Evolutionary conservation across 129 eudicot species (phyloP), one percentile per base, ranked within the genome.

Genomic region (Tagetes erecta): DNA sequence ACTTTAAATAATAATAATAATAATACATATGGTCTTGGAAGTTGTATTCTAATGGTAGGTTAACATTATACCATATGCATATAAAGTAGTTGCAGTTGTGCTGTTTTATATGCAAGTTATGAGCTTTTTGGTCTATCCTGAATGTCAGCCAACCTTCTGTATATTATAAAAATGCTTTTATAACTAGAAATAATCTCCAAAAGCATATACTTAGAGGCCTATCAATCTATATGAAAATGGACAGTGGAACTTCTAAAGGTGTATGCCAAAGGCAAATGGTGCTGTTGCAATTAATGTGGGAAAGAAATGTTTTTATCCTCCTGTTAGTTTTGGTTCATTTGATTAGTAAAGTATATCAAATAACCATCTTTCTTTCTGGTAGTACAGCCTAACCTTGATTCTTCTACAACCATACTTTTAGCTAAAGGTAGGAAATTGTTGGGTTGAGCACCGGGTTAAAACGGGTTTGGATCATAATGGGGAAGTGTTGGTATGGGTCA

Each of bases 51-150:
- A 72, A 52, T 5, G 59, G 45, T 33, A 42, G 67, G 58, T 41
- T 11, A 31, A 56, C 20, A n/a, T 71, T 52, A 39, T 60, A 39
- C 30, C 12, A 11, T 14, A 10, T 33, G 14, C 11, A 73, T 60
- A 34, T 59, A 5, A 34, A 33, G 60, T 68, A 49, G 60, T 68
- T 47, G 59, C 73, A 68, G 13, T 35, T 41, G 30, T 47, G 34
- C 73, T 51, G 52, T 68, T 68, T 9, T 68, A 34, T 68, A 34
- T 37, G 40, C 73, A 49, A 47, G 73, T 49, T 68, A 47, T 33
- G 44, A 47, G 34, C 60, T 33, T 68, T 40, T 3, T 68, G 45
- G 60, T 34, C 33, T 34, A 5, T 68, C 33, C 49, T 68, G 36
- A 33, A 30, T 11, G 40, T 68, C 72, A 46, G 34, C 57, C 27